Percentiles rank a stretch among this genome's conserved stretches.
Evolutionary conservation across 2,329 filamentous ascomycete genomes (phyloP).

Genomic region (Madurella mycetomatis): DNA sequence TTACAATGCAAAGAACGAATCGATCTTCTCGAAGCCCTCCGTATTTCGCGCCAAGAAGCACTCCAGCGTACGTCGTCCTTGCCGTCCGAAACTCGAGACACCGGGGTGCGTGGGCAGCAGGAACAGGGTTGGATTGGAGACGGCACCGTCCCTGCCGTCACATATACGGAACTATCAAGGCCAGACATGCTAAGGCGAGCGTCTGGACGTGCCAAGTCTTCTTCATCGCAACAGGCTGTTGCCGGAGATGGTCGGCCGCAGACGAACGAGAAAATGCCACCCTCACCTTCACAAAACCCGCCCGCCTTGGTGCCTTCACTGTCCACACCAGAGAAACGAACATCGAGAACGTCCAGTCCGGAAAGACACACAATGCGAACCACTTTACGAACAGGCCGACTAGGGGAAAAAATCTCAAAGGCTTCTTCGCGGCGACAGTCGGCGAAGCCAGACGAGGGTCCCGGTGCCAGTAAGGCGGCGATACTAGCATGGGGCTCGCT

Average conservation of each 20-base stretch:
- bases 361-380: slow-evolving; percentile 60
- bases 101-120: slow-evolving; percentile 12
- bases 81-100: slow-evolving; percentile 22
- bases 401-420: slow-evolving; percentile 40
- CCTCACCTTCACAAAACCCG: slow-evolving; percentile 27
- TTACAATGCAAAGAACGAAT: slow-evolving; percentile 91
- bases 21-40: slow-evolving; percentile 77
- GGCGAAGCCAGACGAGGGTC: slow-evolving; percentile 43
- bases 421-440: slow-evolving; percentile 36
- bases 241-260: slow-evolving; percentile 29
- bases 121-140: slow-evolving; percentile 66
- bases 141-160: slow-evolving; percentile 75
- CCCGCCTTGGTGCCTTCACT: slow-evolving; percentile 31
- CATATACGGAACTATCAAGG: slow-evolving; percentile 75
- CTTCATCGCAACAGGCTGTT: slow-evolving; percentile 46
- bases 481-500: slow-evolving; percentile 57
- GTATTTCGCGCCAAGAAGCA: slow-evolving; percentile 52
- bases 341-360: slow-evolving; percentile 50
- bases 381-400: slow-evolving; percentile 50
- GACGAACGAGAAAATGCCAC: slow-evolving; percentile 12
- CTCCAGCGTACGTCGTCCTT: slow-evolving; percentile 28
- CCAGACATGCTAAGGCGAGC: slow-evolving; percentile 52
- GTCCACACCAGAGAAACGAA: slow-evolving; percentile 34
- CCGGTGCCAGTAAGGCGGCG: slow-evolving; percentile 59
- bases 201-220: slow-evolving; percentile 49